Evolutionary conservation across 2,329 filamentous ascomycete species (phyloP), one percentile per base, ranked within the genome.

Genomic region (Penicillium sp.): DNA sequence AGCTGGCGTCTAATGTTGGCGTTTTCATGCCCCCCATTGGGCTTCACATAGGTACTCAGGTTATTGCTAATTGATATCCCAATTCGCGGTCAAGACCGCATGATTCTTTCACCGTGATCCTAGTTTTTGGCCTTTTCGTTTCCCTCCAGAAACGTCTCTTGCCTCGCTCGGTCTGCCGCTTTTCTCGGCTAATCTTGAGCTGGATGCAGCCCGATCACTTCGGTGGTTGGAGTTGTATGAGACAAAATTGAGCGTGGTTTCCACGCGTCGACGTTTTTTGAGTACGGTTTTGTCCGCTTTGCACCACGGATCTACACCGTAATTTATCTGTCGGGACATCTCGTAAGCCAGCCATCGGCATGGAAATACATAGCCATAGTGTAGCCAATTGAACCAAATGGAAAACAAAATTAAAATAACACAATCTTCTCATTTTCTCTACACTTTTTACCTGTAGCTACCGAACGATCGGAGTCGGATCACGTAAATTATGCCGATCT

Each of bases 131-230:
- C 48, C 29, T 29, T 20, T 40, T 27, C 7, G 11, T 15, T 27
- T 25, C 18, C 45, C 40, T 41, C n/a, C 8, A 33, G 22, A 55
- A 51, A 31, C 52, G 77, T 80, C 78, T 79, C 76, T 76, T 77
- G 69, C 78, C 78, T 80, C 75, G 78, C 78, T 80, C 78, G 77
- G 68, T 78, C 74, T 71, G 65, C 66, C 60, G 66, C 49, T 59
- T 59, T 55, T 57, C 51, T 69, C 63, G 60, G 66, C 63, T 69
- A 66, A 70, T 73, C 70, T 75, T 74, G 73, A 75, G 72, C 73
- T 74, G 70, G 73, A 75, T 75, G 60, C 72, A 69, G 55, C 53
- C 45, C 60, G 56, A 45, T 59, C 55, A 59, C 52, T 55, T 48
- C 33, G 4, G 48, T 53, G 59, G 54, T 54, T 59, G 31, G 51